Percentiles rank a stretch among this genome's conserved stretches.
These are phyloP conservation scores for Rhodamnia rubescens DNA, from an alignment of 345 rosid genomes.

Conservation along the genomic window DNA sequence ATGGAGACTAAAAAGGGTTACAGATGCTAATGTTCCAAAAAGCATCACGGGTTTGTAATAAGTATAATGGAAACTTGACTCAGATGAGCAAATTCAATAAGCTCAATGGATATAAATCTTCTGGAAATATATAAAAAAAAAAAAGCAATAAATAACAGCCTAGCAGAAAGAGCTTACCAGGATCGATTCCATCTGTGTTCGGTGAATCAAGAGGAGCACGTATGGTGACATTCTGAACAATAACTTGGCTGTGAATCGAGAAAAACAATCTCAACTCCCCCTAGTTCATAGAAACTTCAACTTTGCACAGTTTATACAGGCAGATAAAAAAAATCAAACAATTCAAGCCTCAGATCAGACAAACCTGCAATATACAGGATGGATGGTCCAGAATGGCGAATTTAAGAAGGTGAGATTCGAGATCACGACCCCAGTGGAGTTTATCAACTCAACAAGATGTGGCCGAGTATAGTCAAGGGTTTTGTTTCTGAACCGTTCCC, in stretches of 20 bases:
- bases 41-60: neutral
- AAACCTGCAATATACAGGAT: constrained; percentile 98
- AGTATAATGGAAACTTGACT: neutral
- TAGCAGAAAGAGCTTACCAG: constrained; percentile 42
- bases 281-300: constrained; percentile 24
- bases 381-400: constrained; percentile 96
- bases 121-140: neutral
- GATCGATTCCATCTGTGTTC: constrained; percentile 94
- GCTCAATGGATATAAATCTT: neutral
- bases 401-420: constrained; percentile 82
- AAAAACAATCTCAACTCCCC: constrained; percentile 15
- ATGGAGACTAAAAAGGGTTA: neutral
- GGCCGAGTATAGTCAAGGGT: constrained; percentile 85
- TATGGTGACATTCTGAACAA: constrained; percentile 73
- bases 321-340: neutral
- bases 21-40: neutral
- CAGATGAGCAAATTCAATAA: neutral
- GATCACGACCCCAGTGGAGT: constrained; percentile 66
- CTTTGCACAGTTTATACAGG: constrained; percentile 15
- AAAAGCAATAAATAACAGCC: neutral
- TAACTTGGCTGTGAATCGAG: constrained; percentile 69
- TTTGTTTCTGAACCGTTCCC: constrained; percentile 65
- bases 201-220: constrained; percentile 95
- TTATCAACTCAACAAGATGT: constrained; percentile 90
- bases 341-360: neutral